phyloP scores from a whole-genome alignment of 2,329 filamentous ascomycete species.

The Alternaria hordeiaustralica region DNA sequence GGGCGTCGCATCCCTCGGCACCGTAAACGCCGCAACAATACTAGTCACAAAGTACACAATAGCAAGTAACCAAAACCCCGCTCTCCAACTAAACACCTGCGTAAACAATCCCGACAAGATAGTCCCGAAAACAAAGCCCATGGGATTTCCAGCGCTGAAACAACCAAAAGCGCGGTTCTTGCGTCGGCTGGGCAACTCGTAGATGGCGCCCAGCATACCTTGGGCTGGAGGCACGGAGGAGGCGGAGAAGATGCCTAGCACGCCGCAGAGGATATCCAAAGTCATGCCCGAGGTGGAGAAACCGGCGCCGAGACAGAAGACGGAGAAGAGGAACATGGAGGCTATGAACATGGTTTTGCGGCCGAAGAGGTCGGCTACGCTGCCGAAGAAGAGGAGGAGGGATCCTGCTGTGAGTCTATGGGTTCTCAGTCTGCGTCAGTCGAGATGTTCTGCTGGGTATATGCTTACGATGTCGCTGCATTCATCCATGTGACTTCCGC shows the following conservation, averaged over 20 bases:
- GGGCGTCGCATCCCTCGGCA: constrained; percentile 61
- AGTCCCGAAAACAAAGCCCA: constrained; percentile 64
- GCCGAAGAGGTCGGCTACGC: constrained; percentile 71
- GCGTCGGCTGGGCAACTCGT: constrained; percentile 65
- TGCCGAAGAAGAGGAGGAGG: constrained; percentile 71
- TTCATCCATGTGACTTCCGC: constrained; percentile 73
- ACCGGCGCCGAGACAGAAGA: constrained; percentile 64
- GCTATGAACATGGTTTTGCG: constrained; percentile 65
- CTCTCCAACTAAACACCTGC: constrained; percentile 68
- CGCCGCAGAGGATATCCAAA: constrained; percentile 67
- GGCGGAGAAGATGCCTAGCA: constrained; percentile 69
- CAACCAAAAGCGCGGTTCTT: constrained; percentile 71
- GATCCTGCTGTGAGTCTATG: constrained; percentile 66
- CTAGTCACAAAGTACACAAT: constrained; percentile 69
- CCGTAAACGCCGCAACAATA: constrained; percentile 64
- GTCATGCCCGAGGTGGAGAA: constrained; percentile 66
- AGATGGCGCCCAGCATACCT: constrained; percentile 68
- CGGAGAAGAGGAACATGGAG: constrained; percentile 65
- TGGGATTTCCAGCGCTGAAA: constrained; percentile 64
- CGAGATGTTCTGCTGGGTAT: background rate
- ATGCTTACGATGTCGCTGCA: constrained; percentile 62
- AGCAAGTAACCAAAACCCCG: constrained; percentile 66
- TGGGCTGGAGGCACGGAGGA: constrained; percentile 69
- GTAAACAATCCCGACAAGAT: constrained; percentile 69
- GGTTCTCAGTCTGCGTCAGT: background rate